Percentiles rank a stretch among this genome's conserved stretches.
Evolutionary conservation across 345 rosid species (phyloP).

Genomic region (Psidium guajava): DNA sequence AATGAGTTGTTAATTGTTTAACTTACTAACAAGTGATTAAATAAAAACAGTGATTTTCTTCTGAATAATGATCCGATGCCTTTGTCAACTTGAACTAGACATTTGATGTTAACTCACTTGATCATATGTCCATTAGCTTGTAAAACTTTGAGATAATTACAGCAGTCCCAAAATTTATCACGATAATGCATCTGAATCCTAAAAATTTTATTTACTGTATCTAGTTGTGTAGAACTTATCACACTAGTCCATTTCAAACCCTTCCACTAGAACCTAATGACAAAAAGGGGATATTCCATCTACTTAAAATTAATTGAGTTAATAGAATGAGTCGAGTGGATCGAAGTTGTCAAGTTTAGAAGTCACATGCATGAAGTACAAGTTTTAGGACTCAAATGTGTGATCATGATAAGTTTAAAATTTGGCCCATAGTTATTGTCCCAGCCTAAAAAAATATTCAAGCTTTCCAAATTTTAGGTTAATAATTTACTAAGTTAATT

Average conservation of each 20-base stretch:
- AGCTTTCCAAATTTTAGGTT: no score
- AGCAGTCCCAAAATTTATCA: not conserved
- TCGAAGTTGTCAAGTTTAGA: not conserved
- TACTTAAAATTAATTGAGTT: not conserved
- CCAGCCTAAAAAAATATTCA: no score
- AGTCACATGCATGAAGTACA: fast-evolving
- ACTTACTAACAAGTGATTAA: not conserved
- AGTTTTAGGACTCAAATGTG: not conserved
- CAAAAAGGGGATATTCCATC: not conserved
- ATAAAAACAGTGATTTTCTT: not conserved
- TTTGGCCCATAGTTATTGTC: not conserved
- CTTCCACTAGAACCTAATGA: not conserved
- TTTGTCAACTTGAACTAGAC: not conserved
- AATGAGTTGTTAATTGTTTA: not conserved
- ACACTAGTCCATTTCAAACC: not conserved
- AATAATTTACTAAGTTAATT: no score
- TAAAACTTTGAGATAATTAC: not conserved
- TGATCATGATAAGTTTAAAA: not conserved
- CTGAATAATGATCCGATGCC: not conserved
- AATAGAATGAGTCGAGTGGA: not conserved
- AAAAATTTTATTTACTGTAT: no score
- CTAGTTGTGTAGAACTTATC: no score
- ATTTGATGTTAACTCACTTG: not conserved
- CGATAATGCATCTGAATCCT: not conserved
- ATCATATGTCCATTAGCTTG: not conserved